Base-by-base conservation (phyloP, 805 yeast genomes). In the Candida coquimbonensis region DNA sequence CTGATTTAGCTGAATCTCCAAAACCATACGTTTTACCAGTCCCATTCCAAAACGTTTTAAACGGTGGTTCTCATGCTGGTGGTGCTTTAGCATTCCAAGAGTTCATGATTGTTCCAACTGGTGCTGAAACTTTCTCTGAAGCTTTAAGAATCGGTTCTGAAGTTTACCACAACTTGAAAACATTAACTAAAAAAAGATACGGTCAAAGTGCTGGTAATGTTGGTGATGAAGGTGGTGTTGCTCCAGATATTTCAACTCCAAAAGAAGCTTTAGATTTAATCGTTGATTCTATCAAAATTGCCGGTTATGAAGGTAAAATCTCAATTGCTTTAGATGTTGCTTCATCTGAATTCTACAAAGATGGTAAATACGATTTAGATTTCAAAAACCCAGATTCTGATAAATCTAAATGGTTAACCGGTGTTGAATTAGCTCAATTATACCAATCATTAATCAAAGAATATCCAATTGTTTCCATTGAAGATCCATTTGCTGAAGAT, bases 181-280 rank as follows among this genome's bases (percentile, higher is more conserved):
- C 90, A 56, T 75, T 86, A 64, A 84, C 98, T 72, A 87, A 87
- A 82, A 83, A 87, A 83, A 78, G 75, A 71, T 93, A 91, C 84
- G 99, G 99, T 69, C 84, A 87, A 67, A 83, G 95, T 54, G 99
- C 99, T 65, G 98, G 96, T 76, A 91, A 91, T 78, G 99, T 91
- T 69, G 99, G 99, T 82, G 99, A 91, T 74, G 99, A 91, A 81
- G 99, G 99, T 85, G 99, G 99, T 83, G 96, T 91, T 78, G 99
- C 99, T 64, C 99, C 99, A 73, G 87, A 89, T 73, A 83, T 93
- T 60, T 79, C 84, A 59, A 80, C 96, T 62, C 91, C 99, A 68
- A 87, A 81, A 73, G 98, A 91, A 81, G 99, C 98, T 62, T 78
- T 91, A 59, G 97, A 93, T 77, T 83, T 91, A 71, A 88, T 91